Conservation (phyloP, 163 green algal species). For the Prototheca cutis region DNA sequence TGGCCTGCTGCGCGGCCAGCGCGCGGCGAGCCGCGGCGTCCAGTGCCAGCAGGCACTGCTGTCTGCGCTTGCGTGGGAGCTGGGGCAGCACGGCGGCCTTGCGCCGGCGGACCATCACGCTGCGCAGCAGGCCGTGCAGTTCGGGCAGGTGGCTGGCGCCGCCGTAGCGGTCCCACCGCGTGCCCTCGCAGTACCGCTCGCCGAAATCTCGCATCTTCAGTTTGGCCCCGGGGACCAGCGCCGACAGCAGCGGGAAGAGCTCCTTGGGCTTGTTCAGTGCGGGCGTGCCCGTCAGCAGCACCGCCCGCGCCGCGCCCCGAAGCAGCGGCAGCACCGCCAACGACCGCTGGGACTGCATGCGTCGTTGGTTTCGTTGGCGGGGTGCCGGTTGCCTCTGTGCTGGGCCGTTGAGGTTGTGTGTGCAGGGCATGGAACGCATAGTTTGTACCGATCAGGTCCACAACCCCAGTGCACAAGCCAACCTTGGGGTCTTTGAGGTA, state of each 20-base stretch:
- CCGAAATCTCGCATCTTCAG: constrained; percentile 61
- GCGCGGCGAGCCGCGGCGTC: constrained; percentile 9
- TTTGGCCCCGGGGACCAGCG: constrained; percentile 24
- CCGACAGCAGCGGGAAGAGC: constrained; percentile 37
- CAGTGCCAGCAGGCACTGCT: constrained; percentile 52
- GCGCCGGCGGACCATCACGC: constrained; percentile 85
- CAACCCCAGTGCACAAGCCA: no score
- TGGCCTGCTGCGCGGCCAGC: constrained; percentile 15
- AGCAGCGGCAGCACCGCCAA: constrained; percentile 51
- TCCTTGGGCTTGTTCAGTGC: constrained; percentile 57
- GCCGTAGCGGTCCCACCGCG: constrained; percentile 20
- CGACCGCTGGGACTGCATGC: constrained; percentile 60
- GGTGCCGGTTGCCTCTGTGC: no score
- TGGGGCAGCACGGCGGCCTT: constrained; percentile 81
- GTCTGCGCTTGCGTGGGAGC: constrained; percentile 83
- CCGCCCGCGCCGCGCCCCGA: constrained; percentile 22
- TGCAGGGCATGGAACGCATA: no score
- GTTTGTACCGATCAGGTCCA: no score
- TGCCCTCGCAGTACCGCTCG: constrained; percentile 66
- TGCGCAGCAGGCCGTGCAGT: constrained; percentile 75
- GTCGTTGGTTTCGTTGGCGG: no score
- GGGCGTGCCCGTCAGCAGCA: constrained; percentile 84
- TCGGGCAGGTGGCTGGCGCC: constrained; percentile 41
- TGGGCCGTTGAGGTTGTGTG: no score
- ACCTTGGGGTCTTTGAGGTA: constrained; percentile 29